Conservation (phyloP, 2,329 filamentous ascomycete species). For the Alternaria sp. region DNA sequence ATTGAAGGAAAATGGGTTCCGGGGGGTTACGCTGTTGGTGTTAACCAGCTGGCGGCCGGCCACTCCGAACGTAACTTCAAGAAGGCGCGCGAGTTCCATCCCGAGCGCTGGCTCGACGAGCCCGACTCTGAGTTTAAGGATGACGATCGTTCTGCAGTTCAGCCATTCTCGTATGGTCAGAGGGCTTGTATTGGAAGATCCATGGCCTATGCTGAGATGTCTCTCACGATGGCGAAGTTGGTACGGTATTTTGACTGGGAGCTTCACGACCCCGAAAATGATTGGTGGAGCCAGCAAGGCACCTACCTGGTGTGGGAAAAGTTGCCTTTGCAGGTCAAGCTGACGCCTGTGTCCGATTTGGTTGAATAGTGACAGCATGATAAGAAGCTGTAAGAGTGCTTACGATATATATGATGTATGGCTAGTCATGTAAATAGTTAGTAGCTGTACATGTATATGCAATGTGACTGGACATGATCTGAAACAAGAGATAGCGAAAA, state of each 20-base stretch:
- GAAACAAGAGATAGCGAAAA: background rate
- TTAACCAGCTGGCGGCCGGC: constrained; percentile 23
- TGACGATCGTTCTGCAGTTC: constrained; percentile 41
- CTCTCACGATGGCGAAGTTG: background rate
- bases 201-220: background rate
- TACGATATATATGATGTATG: background rate
- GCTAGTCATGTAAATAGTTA: background rate
- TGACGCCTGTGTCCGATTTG: constrained; percentile 5
- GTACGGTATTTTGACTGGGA: constrained; percentile 10
- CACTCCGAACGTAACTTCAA: constrained; percentile 29
- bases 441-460: background rate
- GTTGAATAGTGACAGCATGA: background rate
- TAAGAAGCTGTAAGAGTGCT: background rate
- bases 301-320: constrained; percentile 17
- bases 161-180: constrained; percentile 29
- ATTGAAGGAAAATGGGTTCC: constrained; percentile 27
- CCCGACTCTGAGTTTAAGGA: constrained; percentile 23
- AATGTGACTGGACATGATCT: background rate
- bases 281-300: constrained; percentile 8
- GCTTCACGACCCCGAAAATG: background rate
- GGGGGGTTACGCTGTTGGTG: constrained; percentile 26
- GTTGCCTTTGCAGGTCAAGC: constrained; percentile 3
- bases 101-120: constrained; percentile 17
- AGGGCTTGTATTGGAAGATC: constrained; percentile 23
- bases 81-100: constrained; percentile 19